phyloP scores from a whole-genome alignment of 345 rosid genomes.

The Populus euphratica region DNA sequence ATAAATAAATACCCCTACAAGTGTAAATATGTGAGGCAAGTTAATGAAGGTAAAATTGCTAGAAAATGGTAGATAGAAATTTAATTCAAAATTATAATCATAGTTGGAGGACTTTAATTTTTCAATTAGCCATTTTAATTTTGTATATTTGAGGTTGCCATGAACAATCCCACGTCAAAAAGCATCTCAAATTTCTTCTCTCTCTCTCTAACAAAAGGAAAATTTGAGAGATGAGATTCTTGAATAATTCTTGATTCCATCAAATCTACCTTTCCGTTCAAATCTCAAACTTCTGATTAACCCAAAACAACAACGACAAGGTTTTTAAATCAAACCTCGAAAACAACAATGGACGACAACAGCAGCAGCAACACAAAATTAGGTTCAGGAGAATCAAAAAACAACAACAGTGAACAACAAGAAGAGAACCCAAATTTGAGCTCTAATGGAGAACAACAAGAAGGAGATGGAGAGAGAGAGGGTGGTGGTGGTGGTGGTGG shows the following conservation, averaged over 20 bases:
- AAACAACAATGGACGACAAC: conserved; percentile 32
- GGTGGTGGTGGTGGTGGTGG: conserved; percentile 21
- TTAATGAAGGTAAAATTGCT: neutral
- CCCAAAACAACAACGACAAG: no score
- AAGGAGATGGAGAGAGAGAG: conserved; percentile 16
- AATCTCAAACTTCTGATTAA: neutral
- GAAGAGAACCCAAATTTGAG: conserved; percentile 33
- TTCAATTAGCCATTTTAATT: neutral
- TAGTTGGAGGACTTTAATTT: neutral
- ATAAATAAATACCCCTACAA: no score
- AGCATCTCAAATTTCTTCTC: neutral
- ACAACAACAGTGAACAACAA: conserved; percentile 24
- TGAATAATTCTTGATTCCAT: conserved; percentile 11
- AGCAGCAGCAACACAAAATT: neutral
- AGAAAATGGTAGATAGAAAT: neutral
- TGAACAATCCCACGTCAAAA: neutral
- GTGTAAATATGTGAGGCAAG: no score
- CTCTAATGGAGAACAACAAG: conserved; percentile 1
- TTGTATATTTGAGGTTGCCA: neutral
- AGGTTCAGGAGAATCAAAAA: conserved; percentile 20
- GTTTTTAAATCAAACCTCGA: neutral
- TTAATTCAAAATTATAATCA: neutral
- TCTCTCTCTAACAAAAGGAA: neutral
- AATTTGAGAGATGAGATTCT: neutral
- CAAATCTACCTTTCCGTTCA: neutral